phyloP scores from a whole-genome alignment of 257 asterid genomes.

The Salvia miltiorrhiza region DNA sequence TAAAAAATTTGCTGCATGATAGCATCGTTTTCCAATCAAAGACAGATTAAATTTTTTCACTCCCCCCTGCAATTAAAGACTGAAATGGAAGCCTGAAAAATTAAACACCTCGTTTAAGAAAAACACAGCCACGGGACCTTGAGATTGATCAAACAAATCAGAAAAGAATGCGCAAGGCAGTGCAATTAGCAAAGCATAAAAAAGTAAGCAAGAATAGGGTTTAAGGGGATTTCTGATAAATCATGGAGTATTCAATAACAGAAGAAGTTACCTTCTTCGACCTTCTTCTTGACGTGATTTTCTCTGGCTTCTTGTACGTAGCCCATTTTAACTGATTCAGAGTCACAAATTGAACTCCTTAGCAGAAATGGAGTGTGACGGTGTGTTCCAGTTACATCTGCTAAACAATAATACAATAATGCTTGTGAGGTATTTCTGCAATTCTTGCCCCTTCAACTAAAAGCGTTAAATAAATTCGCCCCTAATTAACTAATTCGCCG shows the following conservation, averaged over 20 bases:
- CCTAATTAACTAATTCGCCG: no score
- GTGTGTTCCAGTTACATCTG: not conserved
- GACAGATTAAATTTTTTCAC: not conserved
- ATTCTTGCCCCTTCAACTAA: not conserved
- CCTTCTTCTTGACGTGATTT: constrained; percentile 95
- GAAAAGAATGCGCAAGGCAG: not conserved
- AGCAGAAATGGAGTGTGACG: not conserved
- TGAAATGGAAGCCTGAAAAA: not conserved
- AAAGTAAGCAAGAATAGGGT: constrained; percentile 16
- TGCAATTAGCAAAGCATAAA: not conserved
- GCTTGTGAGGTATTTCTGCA: not conserved
- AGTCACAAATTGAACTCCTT: not conserved
- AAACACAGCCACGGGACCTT: not conserved
- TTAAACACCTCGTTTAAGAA: not conserved
- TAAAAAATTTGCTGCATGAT: not conserved
- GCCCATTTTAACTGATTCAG: constrained; percentile 51
- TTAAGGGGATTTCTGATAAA: constrained; percentile 3
- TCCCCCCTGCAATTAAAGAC: not conserved
- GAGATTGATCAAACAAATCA: constrained; percentile 5
- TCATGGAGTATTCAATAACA: not conserved
- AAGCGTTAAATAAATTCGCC: not conserved
- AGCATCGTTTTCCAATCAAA: not conserved
- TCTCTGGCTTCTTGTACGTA: constrained; percentile 84
- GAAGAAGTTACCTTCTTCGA: constrained; percentile 67
- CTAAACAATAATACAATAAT: no score